Evolutionary conservation across 2,329 filamentous ascomycete genomes (phyloP).

Genomic region (Ceratocystis eucalypticola): DNA sequence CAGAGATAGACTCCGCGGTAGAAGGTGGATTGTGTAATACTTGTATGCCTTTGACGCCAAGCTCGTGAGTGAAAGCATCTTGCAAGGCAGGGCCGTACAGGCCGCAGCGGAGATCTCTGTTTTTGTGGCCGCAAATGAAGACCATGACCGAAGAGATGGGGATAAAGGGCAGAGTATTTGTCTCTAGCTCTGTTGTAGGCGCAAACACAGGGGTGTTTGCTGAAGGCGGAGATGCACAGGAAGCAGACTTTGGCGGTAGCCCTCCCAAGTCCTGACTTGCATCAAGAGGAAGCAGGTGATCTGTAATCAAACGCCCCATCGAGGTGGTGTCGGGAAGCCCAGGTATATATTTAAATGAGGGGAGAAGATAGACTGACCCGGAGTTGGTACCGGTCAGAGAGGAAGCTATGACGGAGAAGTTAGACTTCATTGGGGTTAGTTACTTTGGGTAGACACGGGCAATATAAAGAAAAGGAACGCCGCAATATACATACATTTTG

Average conservation of each 20-base stretch:
- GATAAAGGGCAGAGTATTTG: conserved; percentile 31
- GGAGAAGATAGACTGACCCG: conserved; percentile 53
- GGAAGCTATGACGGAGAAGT: conserved; percentile 62
- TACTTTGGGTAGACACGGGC: background rate
- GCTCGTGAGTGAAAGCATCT: conserved; percentile 45
- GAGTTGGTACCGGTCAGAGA: conserved; percentile 49
- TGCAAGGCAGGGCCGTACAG: conserved; percentile 61
- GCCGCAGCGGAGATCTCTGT: conserved; percentile 71
- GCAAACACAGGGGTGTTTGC: conserved; percentile 25
- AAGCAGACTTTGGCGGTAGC: too few relatives aligned
- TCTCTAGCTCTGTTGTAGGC: conserved; percentile 39
- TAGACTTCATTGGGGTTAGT: conserved; percentile 49
- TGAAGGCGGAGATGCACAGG: background rate
- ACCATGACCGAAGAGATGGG: conserved; percentile 55
- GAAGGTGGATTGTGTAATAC: conserved; percentile 28
- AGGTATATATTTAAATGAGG: conserved; percentile 69
- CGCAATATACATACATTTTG: conserved; percentile 43
- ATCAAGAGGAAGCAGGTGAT: conserved; percentile 11
- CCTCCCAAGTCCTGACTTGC: background rate
- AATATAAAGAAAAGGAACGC: background rate
- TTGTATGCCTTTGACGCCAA: conserved; percentile 37
- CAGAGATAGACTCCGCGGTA: background rate
- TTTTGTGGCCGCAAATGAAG: conserved; percentile 76
- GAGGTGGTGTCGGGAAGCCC: conserved; percentile 51
- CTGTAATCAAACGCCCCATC: conserved; percentile 29